phyloP scores from a whole-genome alignment of 441 rosid species.

The Theobroma grandiflorum region DNA sequence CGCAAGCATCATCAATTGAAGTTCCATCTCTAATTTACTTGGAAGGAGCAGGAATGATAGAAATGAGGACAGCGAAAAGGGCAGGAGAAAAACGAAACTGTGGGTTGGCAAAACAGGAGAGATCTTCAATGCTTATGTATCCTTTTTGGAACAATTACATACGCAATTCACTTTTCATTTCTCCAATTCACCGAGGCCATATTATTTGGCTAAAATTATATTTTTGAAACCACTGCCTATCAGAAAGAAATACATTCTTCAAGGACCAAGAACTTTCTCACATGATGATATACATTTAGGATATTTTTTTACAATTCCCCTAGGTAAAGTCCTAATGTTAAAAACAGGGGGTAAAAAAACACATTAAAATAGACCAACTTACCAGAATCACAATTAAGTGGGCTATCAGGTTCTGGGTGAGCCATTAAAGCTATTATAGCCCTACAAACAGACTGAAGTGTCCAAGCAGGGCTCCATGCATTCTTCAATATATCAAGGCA shows the following conservation, averaged over 20 bases:
- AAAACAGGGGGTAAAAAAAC: not conserved
- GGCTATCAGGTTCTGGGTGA: constrained; percentile 98
- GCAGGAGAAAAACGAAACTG: not conserved
- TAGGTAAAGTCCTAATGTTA: constrained; percentile 7
- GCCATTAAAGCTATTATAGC: constrained; percentile 99
- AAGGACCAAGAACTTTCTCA: not conserved
- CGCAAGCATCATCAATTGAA: no score
- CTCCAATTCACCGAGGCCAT: not conserved
- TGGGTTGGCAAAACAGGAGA: not conserved
- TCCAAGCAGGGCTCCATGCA: constrained; percentile 99
- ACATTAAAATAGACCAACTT: constrained; percentile 5
- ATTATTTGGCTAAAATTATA: not conserved
- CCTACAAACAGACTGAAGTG: constrained; percentile 88
- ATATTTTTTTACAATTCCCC: not conserved
- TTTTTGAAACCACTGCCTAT: not conserved
- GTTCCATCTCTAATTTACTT: not conserved
- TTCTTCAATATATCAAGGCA: constrained; percentile 98
- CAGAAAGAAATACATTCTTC: not conserved
- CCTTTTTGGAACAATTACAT: not conserved
- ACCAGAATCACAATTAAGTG: constrained; percentile 99
- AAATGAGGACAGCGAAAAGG: not conserved
- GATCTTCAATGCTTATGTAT: not conserved
- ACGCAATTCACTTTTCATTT: not conserved
- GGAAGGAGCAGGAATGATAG: not conserved
- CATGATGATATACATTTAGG: not conserved